A percentile compares a stretch with the other conserved stretches of the same genome.
Evolutionary conservation across 2,329 filamentous ascomycete species (phyloP).

Genomic region (Orbilia ellipsospora): DNA sequence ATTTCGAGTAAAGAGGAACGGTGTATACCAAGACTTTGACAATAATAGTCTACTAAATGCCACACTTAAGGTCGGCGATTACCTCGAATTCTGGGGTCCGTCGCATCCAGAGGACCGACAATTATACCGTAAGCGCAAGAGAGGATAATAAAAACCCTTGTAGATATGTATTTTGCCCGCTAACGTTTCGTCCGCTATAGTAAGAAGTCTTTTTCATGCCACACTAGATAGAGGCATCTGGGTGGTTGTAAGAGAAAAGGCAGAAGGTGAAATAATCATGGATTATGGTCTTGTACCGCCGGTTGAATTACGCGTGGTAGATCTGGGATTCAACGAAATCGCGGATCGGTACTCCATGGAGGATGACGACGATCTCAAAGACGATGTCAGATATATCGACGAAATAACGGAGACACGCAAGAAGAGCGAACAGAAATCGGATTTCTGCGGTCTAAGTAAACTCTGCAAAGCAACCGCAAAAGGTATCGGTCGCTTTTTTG

Average conservation of each 20-base stretch:
- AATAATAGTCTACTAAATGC: slow-evolving; percentile 10
- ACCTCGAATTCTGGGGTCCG: slow-evolving; percentile 39
- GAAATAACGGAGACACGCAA: background rate
- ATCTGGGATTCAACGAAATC: slow-evolving; percentile 20
- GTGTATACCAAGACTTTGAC: slow-evolving; percentile 25
- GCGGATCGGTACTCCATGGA: background rate
- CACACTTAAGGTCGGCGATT: slow-evolving; percentile 21
- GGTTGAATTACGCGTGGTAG: slow-evolving; percentile 3
- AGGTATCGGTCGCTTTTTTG: slow-evolving; percentile 15
- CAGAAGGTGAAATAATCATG: too few species aligned
- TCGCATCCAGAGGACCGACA: background rate
- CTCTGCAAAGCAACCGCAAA: slow-evolving; percentile 17
- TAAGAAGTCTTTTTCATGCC: background rate
- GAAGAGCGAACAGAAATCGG: background rate
- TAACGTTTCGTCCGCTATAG: background rate
- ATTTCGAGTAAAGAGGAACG: slow-evolving; percentile 34
- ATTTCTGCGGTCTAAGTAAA: slow-evolving; percentile 10
- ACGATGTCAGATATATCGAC: slow-evolving; percentile 17
- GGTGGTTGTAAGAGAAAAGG: background rate
- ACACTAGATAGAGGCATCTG: background rate
- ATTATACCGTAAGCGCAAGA: slow-evolving; percentile 24
- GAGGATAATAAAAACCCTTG: too few species aligned
- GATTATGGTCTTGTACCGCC: slow-evolving; percentile 14
- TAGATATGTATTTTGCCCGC: too few species aligned
- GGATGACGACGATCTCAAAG: background rate